Base-by-base conservation (phyloP, 495 filamentous ascomycete species). In the Neurospora sp. region DNA sequence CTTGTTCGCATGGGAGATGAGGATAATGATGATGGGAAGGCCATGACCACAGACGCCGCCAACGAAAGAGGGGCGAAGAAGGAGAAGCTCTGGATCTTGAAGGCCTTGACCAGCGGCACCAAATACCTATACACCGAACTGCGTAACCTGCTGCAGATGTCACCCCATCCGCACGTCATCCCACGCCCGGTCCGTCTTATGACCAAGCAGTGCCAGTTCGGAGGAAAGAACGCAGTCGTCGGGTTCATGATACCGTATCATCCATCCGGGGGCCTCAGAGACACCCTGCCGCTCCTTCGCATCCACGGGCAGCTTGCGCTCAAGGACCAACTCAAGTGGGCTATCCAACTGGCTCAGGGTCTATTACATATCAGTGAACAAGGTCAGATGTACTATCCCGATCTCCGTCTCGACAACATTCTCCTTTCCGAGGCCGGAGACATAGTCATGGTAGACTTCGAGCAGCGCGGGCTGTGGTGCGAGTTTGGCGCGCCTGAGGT, bases 401-500 rank as follows among this genome's bases (percentile, higher is more conserved):
- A 87, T 73, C 78, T 87, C 16, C 82, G 84, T 8, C 81, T 86
- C 1, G 85, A 87, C 71, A 87, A 87, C 74, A 77, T 87, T 23
- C 81, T 87, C 9, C 73, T 85, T 5, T 83, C 84, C 1, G 78
- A 81, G 5, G 62, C 72, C 0, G 79, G 75, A 1, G 83, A 85
- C 41, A 70, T 84, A 7, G 73, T 88, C 73, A 83, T 88, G 82
- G 80, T 86, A 12, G 86, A 88, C 72, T 86, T 87, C 70, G 86
- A 88, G 74, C 86, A 87, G 76, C 81, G 85, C 44, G 84, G 85
- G 6, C 83, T 86, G 14, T 87, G 83, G 85, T 84, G 82, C 78
- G 83, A 84, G 76, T 86, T 86, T 75, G 80, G 82, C 7, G 78
- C 85, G 1, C 85, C 86, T 3, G 86, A 88, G 74, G 79, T 87